Evolutionary conservation across 345 rosid genomes (phyloP).

Genomic region (Heritiera fomes): DNA sequence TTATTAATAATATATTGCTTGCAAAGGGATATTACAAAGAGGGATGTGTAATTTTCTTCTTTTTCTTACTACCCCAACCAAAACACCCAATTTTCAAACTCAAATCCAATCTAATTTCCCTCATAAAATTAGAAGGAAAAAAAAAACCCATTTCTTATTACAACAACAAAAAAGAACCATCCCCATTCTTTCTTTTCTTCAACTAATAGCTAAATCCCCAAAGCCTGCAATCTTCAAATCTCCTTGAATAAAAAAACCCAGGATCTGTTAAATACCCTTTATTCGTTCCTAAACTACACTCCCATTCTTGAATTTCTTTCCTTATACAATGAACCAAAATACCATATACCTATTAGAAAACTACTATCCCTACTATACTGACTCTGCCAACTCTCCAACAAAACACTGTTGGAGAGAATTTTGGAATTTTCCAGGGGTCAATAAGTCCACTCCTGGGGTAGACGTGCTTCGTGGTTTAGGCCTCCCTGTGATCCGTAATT

Average conservation of each 20-base stretch:
- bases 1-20: slow-evolving; percentile 16
- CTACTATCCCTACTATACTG: not conserved
- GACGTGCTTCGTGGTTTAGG: slow-evolving; percentile 39
- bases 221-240: slow-evolving; percentile 22
- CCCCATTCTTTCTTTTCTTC: not conserved
- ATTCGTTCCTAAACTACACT: slow-evolving; percentile 27
- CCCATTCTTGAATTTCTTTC: slow-evolving; percentile 23
- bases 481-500: slow-evolving; percentile 25
- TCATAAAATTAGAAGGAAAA: not conserved
- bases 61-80: not conserved
- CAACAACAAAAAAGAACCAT: not conserved
- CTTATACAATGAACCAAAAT: not conserved
- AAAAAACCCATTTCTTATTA: slow-evolving; percentile 22
- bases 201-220: not conserved
- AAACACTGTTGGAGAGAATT: not conserved
- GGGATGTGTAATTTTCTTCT: slow-evolving; percentile 21
- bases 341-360: slow-evolving; percentile 19
- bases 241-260: not conserved
- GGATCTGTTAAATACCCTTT: not conserved
- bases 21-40: slow-evolving; percentile 19
- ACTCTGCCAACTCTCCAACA: not conserved
- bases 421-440: slow-evolving; percentile 17
- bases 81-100: not conserved
- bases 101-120: not conserved
- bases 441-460: slow-evolving; percentile 75